Conservation (phyloP, 768 basidiomycete genomes). For the Coprinopsis sp. region DNA sequence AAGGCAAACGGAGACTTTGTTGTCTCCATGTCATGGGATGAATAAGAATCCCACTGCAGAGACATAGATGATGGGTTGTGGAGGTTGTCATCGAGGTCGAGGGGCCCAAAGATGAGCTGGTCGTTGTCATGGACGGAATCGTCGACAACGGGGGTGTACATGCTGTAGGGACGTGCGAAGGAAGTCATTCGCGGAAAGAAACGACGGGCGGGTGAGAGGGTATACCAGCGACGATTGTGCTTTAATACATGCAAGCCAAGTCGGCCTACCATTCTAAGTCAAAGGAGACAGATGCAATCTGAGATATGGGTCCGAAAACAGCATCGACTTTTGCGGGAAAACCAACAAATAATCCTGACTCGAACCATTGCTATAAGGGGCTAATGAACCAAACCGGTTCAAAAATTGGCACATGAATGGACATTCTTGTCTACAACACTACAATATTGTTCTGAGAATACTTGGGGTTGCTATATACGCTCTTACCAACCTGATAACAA, state of each 20-base stretch:
- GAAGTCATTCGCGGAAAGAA: conserved; percentile 10
- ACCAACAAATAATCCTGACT: background rate
- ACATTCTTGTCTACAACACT: background rate
- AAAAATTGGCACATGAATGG: background rate
- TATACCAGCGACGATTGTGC: conserved; percentile 19
- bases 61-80: conserved; percentile 21
- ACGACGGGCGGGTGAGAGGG: background rate
- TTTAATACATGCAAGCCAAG: conserved; percentile 22
- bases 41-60: conserved; percentile 34
- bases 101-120: conserved; percentile 54
- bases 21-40: conserved; percentile 37
- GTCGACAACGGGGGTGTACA: conserved; percentile 30
- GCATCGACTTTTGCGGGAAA: background rate
- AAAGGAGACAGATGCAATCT: too few species aligned
- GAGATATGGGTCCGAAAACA: background rate
- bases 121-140: conserved; percentile 41
- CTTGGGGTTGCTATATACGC: conserved; percentile 76
- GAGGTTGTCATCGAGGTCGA: conserved; percentile 50
- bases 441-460: conserved; percentile 29
- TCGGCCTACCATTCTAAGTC: conserved; percentile 8
- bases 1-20: conserved; percentile 39
- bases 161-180: conserved; percentile 23
- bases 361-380: background rate
- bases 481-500: conserved; percentile 80
- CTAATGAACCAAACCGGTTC: too few species aligned